Percentiles rank a stretch among this genome's conserved stretches.
phyloP scores from a whole-genome alignment of 2,329 filamentous ascomycete genomes.

The Purpureocillium takamizusanense region DNA sequence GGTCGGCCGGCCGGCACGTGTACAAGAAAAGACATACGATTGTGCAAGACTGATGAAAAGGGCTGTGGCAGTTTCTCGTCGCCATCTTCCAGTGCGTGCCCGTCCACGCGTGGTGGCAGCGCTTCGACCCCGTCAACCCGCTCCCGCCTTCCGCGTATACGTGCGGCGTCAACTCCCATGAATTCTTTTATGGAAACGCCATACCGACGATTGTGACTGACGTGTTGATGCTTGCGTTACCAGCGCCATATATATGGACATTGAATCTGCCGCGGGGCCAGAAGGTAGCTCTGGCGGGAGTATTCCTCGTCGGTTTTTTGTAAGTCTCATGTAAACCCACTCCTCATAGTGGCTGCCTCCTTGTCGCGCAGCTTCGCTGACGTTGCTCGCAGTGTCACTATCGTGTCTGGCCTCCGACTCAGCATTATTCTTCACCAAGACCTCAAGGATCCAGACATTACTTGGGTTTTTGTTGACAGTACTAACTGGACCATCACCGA shows the following conservation, averaged over 20 bases:
- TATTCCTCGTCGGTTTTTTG: constrained; percentile 16
- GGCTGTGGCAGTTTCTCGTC: constrained; percentile 10
- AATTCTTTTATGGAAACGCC: constrained; percentile 18
- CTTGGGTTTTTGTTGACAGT: constrained; percentile 14
- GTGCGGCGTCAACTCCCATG: constrained; percentile 9
- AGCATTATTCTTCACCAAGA: constrained; percentile 6
- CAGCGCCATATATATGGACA: constrained; percentile 16
- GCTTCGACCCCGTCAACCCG: constrained; percentile 8
- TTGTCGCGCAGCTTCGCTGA: no score
- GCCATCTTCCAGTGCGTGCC: constrained; percentile 11
- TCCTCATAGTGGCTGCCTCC: no score
- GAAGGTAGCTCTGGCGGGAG: constrained; percentile 13
- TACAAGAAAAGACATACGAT: no score
- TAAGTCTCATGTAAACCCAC: constrained; percentile 8
- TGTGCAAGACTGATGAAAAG: no score
- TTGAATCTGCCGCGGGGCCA: constrained; percentile 14
- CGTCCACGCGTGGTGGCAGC: constrained; percentile 10
- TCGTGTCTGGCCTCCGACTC: constrained; percentile 10
- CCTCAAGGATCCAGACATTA: constrained; percentile 12
- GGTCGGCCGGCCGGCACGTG: no score
- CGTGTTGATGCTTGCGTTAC: constrained; percentile 15
- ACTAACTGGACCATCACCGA: constrained; percentile 15
- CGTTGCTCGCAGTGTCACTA: constrained; percentile 7
- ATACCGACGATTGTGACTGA: constrained; percentile 18
- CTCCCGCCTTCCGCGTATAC: constrained; percentile 5